Evolutionary conservation across 306 rosid species (phyloP).

Genomic region (Alnus rubra): DNA sequence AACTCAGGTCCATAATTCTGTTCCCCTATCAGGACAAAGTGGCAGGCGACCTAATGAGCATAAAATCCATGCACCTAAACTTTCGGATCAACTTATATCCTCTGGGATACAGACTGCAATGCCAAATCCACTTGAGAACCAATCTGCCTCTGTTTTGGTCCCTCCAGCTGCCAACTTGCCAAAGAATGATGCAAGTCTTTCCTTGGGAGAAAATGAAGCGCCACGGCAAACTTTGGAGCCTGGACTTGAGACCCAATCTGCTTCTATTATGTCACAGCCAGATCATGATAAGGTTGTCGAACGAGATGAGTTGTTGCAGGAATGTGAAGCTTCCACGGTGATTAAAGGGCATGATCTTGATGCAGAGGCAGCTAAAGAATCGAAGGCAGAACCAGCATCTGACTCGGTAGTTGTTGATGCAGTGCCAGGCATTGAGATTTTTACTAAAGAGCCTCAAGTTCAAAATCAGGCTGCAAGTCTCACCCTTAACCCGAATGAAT

Average conservation of each 20-base stretch:
- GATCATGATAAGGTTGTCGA: constrained; percentile 30
- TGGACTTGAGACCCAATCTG: constrained; percentile 23
- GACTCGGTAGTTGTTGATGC: constrained; percentile 26
- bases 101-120: constrained; percentile 18
- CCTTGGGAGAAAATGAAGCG: constrained; percentile 29
- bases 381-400: constrained; percentile 31
- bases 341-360: constrained; percentile 35
- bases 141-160: constrained; percentile 22
- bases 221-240: constrained; percentile 29
- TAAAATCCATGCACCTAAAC: constrained; percentile 22
- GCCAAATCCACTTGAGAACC: constrained; percentile 14
- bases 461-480: constrained; percentile 27
- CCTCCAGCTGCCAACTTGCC: constrained; percentile 17
- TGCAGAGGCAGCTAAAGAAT: constrained; percentile 27
- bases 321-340: constrained; percentile 25
- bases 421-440: constrained; percentile 25
- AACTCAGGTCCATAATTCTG: constrained; percentile 27
- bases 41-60: constrained; percentile 34
- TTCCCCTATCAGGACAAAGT: constrained; percentile 36
- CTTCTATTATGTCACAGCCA: constrained; percentile 13
- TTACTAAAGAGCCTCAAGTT: constrained; percentile 24
- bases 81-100: constrained; percentile 24
- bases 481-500: constrained; percentile 32
- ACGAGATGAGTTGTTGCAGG: constrained; percentile 28
- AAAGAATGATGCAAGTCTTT: constrained; percentile 16